These are phyloP conservation scores for Quercus suber DNA, from an alignment of 306 rosid species.

Conservation along the genomic window DNA sequence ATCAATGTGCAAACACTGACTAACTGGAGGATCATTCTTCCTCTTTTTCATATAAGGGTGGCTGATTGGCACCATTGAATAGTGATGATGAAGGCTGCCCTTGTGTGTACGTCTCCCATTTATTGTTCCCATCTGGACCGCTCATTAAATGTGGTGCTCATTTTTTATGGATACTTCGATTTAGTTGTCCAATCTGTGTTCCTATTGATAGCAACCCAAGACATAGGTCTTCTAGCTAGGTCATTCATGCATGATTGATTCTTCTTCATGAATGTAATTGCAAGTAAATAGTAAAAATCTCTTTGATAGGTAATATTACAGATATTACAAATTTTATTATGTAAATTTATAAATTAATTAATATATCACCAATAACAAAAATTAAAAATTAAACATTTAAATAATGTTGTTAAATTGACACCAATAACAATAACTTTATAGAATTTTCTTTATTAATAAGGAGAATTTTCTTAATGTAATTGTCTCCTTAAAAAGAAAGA, in stretches of 20 bases:
- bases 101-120: not conserved
- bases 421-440: too few relatives aligned
- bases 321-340: too few relatives aligned
- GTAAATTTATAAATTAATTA: too few relatives aligned
- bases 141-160: too few relatives aligned
- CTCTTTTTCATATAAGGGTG: not conserved
- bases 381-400: too few relatives aligned
- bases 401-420: too few relatives aligned
- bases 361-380: too few relatives aligned
- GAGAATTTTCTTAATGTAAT: too few relatives aligned
- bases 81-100: not conserved
- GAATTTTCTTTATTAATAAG: not conserved
- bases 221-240: not conserved
- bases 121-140: not conserved
- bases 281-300: too few relatives aligned
- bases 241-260: not conserved
- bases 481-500: not conserved
- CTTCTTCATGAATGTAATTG: not conserved
- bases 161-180: not conserved
- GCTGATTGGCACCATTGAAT: not conserved
- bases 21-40: not conserved
- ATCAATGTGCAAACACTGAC: constrained; percentile 4
- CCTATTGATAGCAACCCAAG: not conserved
- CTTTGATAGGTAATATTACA: not conserved
- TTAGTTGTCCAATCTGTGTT: not conserved